A percentile compares a stretch with the other conserved stretches of the same genome.
Evolutionary conservation across 495 filamentous ascomycete species (phyloP).

Genomic region (Talaromyces liani): DNA sequence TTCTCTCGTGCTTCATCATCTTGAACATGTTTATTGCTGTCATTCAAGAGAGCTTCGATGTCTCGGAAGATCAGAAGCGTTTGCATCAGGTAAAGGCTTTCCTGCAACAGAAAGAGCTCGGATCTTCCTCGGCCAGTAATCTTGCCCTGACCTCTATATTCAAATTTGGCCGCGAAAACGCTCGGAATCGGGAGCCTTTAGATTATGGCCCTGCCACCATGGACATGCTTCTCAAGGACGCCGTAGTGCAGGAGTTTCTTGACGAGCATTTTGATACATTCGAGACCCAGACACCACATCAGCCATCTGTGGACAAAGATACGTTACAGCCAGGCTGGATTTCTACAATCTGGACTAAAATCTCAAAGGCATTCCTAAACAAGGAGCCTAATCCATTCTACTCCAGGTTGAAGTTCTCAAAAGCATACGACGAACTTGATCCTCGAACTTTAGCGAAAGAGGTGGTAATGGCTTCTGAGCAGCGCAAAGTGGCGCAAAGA

Average conservation of each 20-base stretch:
- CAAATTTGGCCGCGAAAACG: slow-evolving; percentile 58
- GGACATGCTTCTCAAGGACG: slow-evolving; percentile 94
- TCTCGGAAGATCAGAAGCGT: slow-evolving; percentile 98
- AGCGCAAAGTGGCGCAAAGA: slow-evolving; percentile 77
- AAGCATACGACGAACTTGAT: slow-evolving; percentile 68
- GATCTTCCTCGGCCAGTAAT: slow-evolving; percentile 56
- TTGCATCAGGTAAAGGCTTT: slow-evolving; percentile 93
- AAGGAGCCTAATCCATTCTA: slow-evolving; percentile 94
- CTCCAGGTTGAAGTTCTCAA: slow-evolving; percentile 66
- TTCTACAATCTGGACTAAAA: slow-evolving; percentile 49
- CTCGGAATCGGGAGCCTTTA: slow-evolving; percentile 67
- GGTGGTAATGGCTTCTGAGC: slow-evolving; percentile 73
- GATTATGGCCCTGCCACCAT: slow-evolving; percentile 83
- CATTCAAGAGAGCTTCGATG: slow-evolving; percentile 99
- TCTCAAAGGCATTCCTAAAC: slow-evolving; percentile 45
- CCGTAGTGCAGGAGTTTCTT: slow-evolving; percentile 88
- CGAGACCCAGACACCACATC: slow-evolving; percentile 7
- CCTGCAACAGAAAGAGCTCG: slow-evolving; percentile 82
- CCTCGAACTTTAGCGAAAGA: slow-evolving; percentile 81
- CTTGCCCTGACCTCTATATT: slow-evolving; percentile 86
- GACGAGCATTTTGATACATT: slow-evolving; percentile 50
- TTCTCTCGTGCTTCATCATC: slow-evolving; percentile 89
- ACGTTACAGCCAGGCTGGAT: slow-evolving; percentile 44
- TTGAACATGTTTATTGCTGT: slow-evolving; percentile 99
- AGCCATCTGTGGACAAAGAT: slow-evolving; percentile 13